Evolutionary conservation across 495 filamentous ascomycete genomes (phyloP), one percentile per base, ranked within the genome.

Genomic region (Talaromyces liani): DNA sequence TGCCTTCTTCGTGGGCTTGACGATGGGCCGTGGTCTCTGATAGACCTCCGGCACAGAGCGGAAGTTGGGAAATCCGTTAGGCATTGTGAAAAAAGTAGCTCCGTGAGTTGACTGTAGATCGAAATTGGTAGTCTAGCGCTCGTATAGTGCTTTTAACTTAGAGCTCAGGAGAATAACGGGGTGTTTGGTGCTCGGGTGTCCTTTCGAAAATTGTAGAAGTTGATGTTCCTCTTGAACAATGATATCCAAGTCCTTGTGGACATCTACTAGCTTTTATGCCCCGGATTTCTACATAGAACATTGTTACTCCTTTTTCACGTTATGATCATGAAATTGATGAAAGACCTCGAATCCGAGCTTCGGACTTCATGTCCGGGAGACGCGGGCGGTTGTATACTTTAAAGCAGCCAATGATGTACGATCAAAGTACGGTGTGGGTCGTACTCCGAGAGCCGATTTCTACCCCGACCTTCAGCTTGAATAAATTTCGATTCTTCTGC

Each of bases 41-140:
- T 62, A 47, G 18, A 62, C 39, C 14, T 62, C 60, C 6, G 60
- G 60, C 1, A 53, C 20, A 22, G 60, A 62, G 29, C 60, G 60
- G 12, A 62, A 62, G 47, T 62, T 62, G 24, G 60, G 39, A n/a
- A 62, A 54, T 39, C 60, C 60, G 45, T 34, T 41, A 33, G 41
- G 60, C 60, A 62, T 62, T 61, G 45, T 61, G n/a, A 45, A 1
- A 3, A 4, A 22, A 6, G n/a, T 9, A 49, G 45, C 6, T 20
- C 4, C 6, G 22, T 60, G n/a, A 41, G 22, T 16, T 20, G 7
- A 9, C 1, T 33, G 27, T 34, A 58, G 10, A 36, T 6, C 56
- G 22, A 31, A 33, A 9, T 41, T 1, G 36, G 8, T 6, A 16
- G 36, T 1, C 14, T 41, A 41, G 36, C 9, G 33, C 1, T 41